phyloP scores from a whole-genome alignment of 2,329 filamentous ascomycete species.

The Colletotrichum cereale region DNA sequence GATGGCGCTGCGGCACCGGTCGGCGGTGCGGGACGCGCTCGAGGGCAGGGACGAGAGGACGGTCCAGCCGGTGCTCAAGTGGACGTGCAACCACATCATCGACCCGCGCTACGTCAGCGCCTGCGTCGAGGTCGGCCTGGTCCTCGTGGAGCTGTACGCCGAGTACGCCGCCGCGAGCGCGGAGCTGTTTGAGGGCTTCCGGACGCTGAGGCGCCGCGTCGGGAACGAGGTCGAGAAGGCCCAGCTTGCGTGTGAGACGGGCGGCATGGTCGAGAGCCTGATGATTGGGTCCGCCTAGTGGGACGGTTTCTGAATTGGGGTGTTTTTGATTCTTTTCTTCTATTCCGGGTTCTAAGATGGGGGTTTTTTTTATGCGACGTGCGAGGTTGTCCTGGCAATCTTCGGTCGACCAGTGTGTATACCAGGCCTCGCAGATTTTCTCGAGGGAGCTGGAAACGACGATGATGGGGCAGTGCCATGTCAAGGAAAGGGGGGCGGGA shows the following conservation, averaged over 20 bases:
- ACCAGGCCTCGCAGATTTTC: neutral
- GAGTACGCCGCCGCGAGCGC: slow-evolving; percentile 80
- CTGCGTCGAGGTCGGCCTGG: slow-evolving; percentile 85
- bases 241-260: slow-evolving; percentile 83
- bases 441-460: neutral
- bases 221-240: slow-evolving; percentile 83
- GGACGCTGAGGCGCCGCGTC: slow-evolving; percentile 77
- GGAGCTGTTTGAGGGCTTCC: slow-evolving; percentile 79
- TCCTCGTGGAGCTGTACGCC: slow-evolving; percentile 89
- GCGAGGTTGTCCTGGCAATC: neutral
- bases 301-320: neutral
- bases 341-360: neutral
- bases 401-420: neutral
- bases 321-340: neutral
- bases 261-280: slow-evolving; percentile 85
- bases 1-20: slow-evolving; percentile 87
- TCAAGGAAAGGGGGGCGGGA: neutral
- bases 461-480: neutral
- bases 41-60: slow-evolving; percentile 83
- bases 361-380: neutral
- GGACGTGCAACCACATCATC: slow-evolving; percentile 83
- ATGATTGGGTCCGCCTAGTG: slow-evolving; percentile 61
- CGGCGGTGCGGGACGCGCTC: slow-evolving; percentile 84
- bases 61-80: slow-evolving; percentile 85
- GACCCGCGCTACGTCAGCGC: slow-evolving; percentile 85